These are phyloP conservation scores for Solanum infundibuliforme DNA, from an alignment of 257 asterid species.

Conservation along the genomic window DNA sequence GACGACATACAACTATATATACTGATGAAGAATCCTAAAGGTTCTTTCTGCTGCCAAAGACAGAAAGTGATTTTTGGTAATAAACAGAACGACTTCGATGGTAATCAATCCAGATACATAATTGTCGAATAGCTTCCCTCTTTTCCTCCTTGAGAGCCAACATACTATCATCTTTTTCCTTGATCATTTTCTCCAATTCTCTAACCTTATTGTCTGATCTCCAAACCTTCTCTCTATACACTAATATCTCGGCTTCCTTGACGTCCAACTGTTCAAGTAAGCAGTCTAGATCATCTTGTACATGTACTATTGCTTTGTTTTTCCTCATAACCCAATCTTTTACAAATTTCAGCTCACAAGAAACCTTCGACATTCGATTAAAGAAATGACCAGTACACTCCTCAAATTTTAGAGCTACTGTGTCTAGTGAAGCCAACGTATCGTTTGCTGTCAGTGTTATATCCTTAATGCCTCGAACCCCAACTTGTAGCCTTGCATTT, in stretches of 20 bases:
- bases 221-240: slow-evolving; percentile 53
- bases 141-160: slow-evolving; percentile 61
- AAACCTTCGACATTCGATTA: slow-evolving; percentile 61
- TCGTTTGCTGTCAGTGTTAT: slow-evolving; percentile 39
- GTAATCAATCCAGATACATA: slow-evolving; percentile 90
- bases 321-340: slow-evolving; percentile 64
- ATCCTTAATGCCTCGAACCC: slow-evolving; percentile 29
- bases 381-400: slow-evolving; percentile 42
- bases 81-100: slow-evolving; percentile 59
- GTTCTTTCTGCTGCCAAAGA: slow-evolving; percentile 10
- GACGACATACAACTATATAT: not conserved
- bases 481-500: slow-evolving; percentile 5
- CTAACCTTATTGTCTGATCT: slow-evolving; percentile 52
- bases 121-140: slow-evolving; percentile 84
- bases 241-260: slow-evolving; percentile 60
- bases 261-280: slow-evolving; percentile 43
- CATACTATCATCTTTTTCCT: slow-evolving; percentile 54
- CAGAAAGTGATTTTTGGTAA: slow-evolving; percentile 55
- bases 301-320: slow-evolving; percentile 26
- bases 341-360: slow-evolving; percentile 55
- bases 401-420: slow-evolving; percentile 43
- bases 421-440: slow-evolving; percentile 39
- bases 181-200: slow-evolving; percentile 50
- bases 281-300: slow-evolving; percentile 45
- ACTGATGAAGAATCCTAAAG: not conserved